Evolutionary conservation across 2,329 filamentous ascomycete species (phyloP).

Genomic region (Sporothrix schenckii): DNA sequence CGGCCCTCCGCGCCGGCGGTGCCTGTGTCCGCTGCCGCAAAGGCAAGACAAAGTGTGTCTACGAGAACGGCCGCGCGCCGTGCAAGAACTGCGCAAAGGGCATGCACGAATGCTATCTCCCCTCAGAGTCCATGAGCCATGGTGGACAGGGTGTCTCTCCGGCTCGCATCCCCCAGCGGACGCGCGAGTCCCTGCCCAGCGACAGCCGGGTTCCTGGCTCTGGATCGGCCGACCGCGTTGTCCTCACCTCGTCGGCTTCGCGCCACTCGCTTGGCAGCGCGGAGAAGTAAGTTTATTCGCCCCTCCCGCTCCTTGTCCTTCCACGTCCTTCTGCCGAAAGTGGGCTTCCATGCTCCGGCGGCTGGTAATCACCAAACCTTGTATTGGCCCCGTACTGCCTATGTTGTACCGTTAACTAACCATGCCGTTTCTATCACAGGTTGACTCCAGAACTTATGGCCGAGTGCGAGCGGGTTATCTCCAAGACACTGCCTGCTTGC

Average conservation of each 20-base stretch:
- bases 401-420: conserved; percentile 26
- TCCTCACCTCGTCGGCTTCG: conserved; percentile 50
- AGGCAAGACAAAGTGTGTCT: conserved; percentile 66
- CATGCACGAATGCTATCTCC: conserved; percentile 65
- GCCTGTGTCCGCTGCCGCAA: conserved; percentile 66
- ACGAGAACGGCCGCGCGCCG: conserved; percentile 64
- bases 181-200: conserved; percentile 59
- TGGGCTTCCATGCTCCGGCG: conserved; percentile 4
- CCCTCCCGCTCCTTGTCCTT: conserved; percentile 14
- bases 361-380: not conserved
- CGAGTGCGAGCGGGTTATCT: conserved; percentile 64
- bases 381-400: not conserved
- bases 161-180: conserved; percentile 55
- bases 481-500: conserved; percentile 63
- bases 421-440: conserved; percentile 39
- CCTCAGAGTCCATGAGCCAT: conserved; percentile 62
- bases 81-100: conserved; percentile 67
- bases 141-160: conserved; percentile 61
- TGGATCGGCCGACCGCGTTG: conserved; percentile 49
- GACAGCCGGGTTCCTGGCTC: conserved; percentile 52
- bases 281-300: conserved; percentile 58
- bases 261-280: conserved; percentile 52
- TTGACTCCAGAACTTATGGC: conserved; percentile 61
- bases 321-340: not conserved
- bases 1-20: conserved; percentile 62